Percentiles rank a stretch among this genome's conserved stretches.
Evolutionary conservation across 1,139 yeast species (phyloP).

Genomic region (Debaryomycetaceae sp.): DNA sequence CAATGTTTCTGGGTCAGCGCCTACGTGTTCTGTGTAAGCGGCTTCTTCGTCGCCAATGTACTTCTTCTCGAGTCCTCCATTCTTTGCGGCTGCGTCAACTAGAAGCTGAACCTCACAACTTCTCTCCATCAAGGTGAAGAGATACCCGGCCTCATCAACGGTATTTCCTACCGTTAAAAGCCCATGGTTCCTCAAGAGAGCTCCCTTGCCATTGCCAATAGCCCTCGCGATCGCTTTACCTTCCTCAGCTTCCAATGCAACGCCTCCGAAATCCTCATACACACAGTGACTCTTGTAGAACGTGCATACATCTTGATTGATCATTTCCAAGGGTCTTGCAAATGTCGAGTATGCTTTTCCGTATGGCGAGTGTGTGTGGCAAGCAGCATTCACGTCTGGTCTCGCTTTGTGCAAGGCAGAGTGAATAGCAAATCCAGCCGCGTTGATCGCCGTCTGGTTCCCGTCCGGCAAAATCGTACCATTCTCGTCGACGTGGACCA

Average conservation of each 20-base stretch:
- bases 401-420: constrained; percentile 73
- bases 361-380: constrained; percentile 72
- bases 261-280: constrained; percentile 72
- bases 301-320: constrained; percentile 73
- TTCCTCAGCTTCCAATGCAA: constrained; percentile 71
- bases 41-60: constrained; percentile 64
- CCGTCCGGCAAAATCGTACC: constrained; percentile 69
- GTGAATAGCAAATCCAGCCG: constrained; percentile 81
- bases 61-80: constrained; percentile 24
- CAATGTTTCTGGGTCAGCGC: constrained; percentile 64
- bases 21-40: constrained; percentile 57
- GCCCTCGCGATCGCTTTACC: constrained; percentile 66
- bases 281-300: constrained; percentile 67
- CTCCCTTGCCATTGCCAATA: constrained; percentile 60
- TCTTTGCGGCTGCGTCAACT: constrained; percentile 59
- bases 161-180: constrained; percentile 72
- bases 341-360: constrained; percentile 77
- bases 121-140: constrained; percentile 66
- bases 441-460: constrained; percentile 61
- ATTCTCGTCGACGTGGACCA: constrained; percentile 72
- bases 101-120: constrained; percentile 68
- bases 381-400: constrained; percentile 78
- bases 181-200: constrained; percentile 76
- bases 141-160: constrained; percentile 79
- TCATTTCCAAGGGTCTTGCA: constrained; percentile 71